Evolutionary conservation across 441 rosid genomes (phyloP).

Genomic region (Aleurites moluccanus): DNA sequence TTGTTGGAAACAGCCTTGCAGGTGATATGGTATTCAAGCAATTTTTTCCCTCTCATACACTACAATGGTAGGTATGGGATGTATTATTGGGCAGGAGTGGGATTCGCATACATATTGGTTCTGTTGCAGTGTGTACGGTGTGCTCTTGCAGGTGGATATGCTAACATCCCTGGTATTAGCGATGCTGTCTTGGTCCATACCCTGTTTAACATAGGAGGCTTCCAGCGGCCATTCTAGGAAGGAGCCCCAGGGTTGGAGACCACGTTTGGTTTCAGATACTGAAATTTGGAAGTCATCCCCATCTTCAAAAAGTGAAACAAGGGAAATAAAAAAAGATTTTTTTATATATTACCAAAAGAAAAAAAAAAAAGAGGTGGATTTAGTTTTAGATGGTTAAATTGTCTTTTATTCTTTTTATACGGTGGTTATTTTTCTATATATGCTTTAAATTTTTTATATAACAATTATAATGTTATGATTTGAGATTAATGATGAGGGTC

Average conservation of each 20-base stretch:
- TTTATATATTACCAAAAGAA: too few species aligned
- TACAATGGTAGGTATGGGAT: constrained; percentile 56
- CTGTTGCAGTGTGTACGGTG: constrained; percentile 59
- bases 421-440: background rate
- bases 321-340: background rate
- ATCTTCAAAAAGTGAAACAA: background rate
- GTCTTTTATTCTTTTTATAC: too few species aligned
- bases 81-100: constrained; percentile 64
- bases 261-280: background rate
- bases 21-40: constrained; percentile 53
- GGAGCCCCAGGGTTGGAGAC: background rate
- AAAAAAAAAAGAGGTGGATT: background rate
- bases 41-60: constrained; percentile 72
- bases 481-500: background rate
- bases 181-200: constrained; percentile 75
- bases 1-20: constrained; percentile 67
- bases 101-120: constrained; percentile 46
- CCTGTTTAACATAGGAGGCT: constrained; percentile 55
- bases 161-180: constrained; percentile 51
- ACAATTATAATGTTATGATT: too few species aligned
- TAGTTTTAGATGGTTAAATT: too few species aligned
- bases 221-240: constrained; percentile 47
- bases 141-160: constrained; percentile 64
- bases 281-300: background rate
- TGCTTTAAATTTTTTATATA: background rate